Conservation (phyloP, 768 basidiomycete species). For the Mycena indigotica region DNA sequence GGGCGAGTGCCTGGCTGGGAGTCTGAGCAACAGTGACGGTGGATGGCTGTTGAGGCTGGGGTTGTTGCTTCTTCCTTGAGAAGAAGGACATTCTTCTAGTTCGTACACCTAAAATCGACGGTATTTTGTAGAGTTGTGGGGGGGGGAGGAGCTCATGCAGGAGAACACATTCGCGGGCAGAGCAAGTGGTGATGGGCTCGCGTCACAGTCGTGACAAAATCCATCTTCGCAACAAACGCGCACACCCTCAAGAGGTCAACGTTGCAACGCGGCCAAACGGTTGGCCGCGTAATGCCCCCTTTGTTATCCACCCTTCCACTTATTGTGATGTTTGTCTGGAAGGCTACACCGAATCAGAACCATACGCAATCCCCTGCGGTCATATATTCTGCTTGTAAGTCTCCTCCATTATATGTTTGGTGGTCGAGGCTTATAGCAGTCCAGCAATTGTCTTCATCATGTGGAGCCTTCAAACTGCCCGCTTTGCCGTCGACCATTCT, state of each 20-base stretch:
- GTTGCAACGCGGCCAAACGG: too few relatives aligned
- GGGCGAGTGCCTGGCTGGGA: constrained; percentile 68
- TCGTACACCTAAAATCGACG: constrained; percentile 63
- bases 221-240: too few relatives aligned
- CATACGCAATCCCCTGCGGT: constrained; percentile 75
- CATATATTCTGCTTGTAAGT: constrained; percentile 76
- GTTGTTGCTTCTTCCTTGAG: constrained; percentile 80
- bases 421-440: constrained; percentile 2
- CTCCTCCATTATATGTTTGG: constrained; percentile 13
- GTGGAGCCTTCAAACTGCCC: constrained; percentile 60
- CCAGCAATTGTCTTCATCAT: constrained; percentile 53
- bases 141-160: constrained; percentile 21
- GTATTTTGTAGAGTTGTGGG: constrained; percentile 52
- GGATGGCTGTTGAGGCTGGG: constrained; percentile 44
- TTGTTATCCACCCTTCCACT: constrained; percentile 70
- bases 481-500: constrained; percentile 65
- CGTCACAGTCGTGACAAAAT: not conserved
- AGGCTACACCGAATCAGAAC: constrained; percentile 55
- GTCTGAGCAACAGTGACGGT: constrained; percentile 63
- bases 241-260: too few relatives aligned
- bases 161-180: constrained; percentile 3
- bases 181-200: not conserved
- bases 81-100: constrained; percentile 91
- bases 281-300: too few relatives aligned
- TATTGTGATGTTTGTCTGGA: constrained; percentile 79